phyloP scores from a whole-genome alignment of 352 stramenopile species.

The Pythium plurisporium region DNA sequence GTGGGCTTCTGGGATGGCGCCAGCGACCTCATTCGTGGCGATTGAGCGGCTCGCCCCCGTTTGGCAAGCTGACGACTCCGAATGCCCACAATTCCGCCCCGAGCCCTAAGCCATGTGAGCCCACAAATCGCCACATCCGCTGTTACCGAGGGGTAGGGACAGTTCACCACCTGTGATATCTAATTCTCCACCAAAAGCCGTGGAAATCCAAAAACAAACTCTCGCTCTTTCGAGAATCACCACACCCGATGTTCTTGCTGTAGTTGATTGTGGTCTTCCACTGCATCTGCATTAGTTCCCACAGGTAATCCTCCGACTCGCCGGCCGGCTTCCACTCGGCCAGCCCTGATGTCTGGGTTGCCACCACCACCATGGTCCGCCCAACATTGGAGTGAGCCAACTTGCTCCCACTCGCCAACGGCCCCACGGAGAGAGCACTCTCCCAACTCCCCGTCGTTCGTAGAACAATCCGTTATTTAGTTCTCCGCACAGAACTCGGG shows the following conservation, averaged over 20 bases:
- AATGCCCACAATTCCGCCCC: slow-evolving; percentile 12
- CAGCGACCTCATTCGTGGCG: too few relatives aligned
- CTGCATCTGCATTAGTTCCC: neutral
- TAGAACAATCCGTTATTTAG: neutral
- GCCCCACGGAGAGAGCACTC: too few relatives aligned
- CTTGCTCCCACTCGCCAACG: neutral
- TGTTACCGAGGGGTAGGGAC: slow-evolving; percentile 25
- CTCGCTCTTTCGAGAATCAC: neutral
- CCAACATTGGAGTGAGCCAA: neutral
- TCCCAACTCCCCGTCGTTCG: too few relatives aligned
- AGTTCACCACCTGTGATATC: neutral
- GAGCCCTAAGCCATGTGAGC: slow-evolving; percentile 12
- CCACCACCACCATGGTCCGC: slow-evolving; percentile 1
- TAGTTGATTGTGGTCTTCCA: neutral
- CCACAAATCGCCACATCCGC: slow-evolving; percentile 18
- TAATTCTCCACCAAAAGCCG: neutral
- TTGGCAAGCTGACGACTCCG: neutral
- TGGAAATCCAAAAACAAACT: neutral
- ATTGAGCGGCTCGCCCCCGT: too few relatives aligned
- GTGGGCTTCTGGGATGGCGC: too few relatives aligned
- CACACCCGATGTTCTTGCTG: too few relatives aligned
- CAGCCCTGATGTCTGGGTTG: slow-evolving; percentile 3
- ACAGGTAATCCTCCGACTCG: slow-evolving; percentile 15
- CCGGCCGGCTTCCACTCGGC: neutral
- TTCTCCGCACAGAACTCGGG: neutral